Evolutionary conservation across 495 filamentous ascomycete genomes (phyloP), one percentile per base, ranked within the genome.

Genomic region (Aspergillus coremiiformis): DNA sequence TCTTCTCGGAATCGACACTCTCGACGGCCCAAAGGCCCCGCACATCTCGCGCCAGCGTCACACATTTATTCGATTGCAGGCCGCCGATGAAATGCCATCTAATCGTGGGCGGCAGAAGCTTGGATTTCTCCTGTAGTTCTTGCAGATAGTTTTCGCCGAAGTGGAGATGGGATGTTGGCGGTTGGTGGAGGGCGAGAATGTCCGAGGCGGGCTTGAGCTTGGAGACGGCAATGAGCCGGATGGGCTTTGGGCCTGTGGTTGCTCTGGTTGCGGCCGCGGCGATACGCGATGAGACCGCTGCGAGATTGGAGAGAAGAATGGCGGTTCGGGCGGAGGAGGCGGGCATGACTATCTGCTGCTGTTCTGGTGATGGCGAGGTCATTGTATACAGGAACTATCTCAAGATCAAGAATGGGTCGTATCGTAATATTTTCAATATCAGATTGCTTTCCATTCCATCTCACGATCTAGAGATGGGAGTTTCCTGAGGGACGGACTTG

Each of bases 101-200:
- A 49, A 98, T 86, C 17, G 72, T 78, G 0, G 86, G 82, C 0
- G 93, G 93, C 5, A 97, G 80, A 17, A 90, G 60, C 9, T 78
- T 73, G 10, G 90, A 86, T 70, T 98, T 98, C 66, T 92, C 82
- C 44, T 80, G 72, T 37, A 98, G 83, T 64, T 98, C 93, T 71
- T 96, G 90, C 12, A 87, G 78, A 75, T 98, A 98, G 73, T 98
- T 98, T 70, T 98, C 93, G 55, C 93, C 93, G 67, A 96, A 96
- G 69, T 97, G 90, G 45, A 74, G 58, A 37, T 95, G 91, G 0
- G 61, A 42, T 17, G 73, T 66, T 0, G 77, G 74, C 1, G 77
- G 59, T 52, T 81, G 71, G 72, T 94, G 85, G 2, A 98, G 78
- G 44, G 88, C 83, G 37, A 95, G 76, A 61, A 96, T 83, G 70